These are phyloP conservation scores for Dendrostoma leiphaemia DNA, from an alignment of 2,329 filamentous ascomycete species.

Conservation along the genomic window DNA sequence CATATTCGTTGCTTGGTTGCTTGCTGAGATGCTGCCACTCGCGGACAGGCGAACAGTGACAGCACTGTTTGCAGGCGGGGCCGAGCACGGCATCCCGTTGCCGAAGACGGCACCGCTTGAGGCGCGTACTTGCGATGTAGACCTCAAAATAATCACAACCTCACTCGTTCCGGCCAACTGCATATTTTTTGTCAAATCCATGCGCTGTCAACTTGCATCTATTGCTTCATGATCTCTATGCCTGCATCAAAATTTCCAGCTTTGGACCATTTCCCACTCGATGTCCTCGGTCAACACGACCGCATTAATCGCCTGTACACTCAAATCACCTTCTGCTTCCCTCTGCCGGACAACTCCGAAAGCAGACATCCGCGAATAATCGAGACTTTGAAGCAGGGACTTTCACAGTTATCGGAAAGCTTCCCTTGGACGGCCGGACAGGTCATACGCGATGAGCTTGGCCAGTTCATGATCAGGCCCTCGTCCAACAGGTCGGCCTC, in stretches of 20 bases:
- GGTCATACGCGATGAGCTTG: conserved; percentile 33
- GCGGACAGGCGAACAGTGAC: too few species aligned
- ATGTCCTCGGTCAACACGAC: conserved; percentile 41
- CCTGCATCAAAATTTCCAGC: not conserved
- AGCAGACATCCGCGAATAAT: conserved; percentile 25
- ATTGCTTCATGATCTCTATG: not conserved
- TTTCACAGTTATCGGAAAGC: conserved; percentile 33
- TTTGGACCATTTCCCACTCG: conserved; percentile 25
- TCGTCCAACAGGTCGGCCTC: conserved; percentile 30
- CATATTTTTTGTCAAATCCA: too few species aligned
- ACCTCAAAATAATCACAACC: too few species aligned
- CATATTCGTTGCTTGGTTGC: too few species aligned
- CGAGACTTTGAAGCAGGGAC: conserved; percentile 31
- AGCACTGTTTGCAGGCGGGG: too few species aligned
- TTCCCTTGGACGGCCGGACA: conserved; percentile 50
- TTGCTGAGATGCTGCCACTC: too few species aligned
- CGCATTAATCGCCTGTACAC: conserved; percentile 42
- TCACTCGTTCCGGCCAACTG: too few species aligned
- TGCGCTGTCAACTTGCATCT: too few species aligned
- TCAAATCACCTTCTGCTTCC: conserved; percentile 41
- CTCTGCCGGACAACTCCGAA: conserved; percentile 21
- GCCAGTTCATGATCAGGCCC: conserved; percentile 36
- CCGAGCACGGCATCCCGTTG: too few species aligned
- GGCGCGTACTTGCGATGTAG: too few species aligned
- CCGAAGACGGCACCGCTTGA: too few species aligned